phyloP scores from a whole-genome alignment of 306 rosid genomes.

The Rosa chinensis region DNA sequence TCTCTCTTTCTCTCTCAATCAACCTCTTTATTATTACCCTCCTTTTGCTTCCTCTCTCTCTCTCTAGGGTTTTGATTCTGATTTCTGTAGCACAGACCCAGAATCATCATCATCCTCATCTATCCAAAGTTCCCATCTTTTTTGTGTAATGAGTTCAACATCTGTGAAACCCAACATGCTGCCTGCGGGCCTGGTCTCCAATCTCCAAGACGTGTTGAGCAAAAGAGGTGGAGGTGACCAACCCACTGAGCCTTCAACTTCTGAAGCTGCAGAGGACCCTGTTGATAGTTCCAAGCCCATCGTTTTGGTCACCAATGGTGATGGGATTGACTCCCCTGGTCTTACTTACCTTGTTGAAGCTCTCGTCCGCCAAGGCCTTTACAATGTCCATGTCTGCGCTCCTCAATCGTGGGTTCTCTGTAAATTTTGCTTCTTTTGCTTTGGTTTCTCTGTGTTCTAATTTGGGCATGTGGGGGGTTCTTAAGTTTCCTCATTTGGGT shows the following conservation, averaged over 20 bases:
- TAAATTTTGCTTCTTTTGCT: background rate
- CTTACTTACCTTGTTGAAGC: slow-evolving; percentile 73
- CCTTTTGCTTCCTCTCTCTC: slow-evolving; percentile 5
- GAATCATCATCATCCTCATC: background rate
- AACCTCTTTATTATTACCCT: slow-evolving; percentile 22
- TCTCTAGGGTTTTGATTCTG: slow-evolving; percentile 71
- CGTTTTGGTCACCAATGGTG: slow-evolving; percentile 66
- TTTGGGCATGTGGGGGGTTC: background rate
- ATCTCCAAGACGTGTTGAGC: slow-evolving; percentile 60
- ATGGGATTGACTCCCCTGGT: slow-evolving; percentile 84
- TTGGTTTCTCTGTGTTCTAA: background rate
- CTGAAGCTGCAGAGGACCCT: slow-evolving; percentile 30
- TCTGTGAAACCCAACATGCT: slow-evolving; percentile 53
- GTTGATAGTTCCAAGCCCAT: slow-evolving; percentile 55
- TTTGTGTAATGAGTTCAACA: slow-evolving; percentile 44
- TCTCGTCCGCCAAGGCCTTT: slow-evolving; percentile 65
- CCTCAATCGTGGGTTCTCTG: slow-evolving; percentile 88
- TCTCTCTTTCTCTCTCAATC: slow-evolving; percentile 29
- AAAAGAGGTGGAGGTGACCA: slow-evolving; percentile 29
- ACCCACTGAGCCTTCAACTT: slow-evolving; percentile 41
- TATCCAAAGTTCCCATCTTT: background rate
- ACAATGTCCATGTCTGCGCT: slow-evolving; percentile 92
- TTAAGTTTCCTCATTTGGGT: background rate
- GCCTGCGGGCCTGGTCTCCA: slow-evolving; percentile 93
- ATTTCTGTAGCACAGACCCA: slow-evolving; percentile 26